Conservation (phyloP, 805 yeast species). For the Metschnikowia anglica region DNA sequence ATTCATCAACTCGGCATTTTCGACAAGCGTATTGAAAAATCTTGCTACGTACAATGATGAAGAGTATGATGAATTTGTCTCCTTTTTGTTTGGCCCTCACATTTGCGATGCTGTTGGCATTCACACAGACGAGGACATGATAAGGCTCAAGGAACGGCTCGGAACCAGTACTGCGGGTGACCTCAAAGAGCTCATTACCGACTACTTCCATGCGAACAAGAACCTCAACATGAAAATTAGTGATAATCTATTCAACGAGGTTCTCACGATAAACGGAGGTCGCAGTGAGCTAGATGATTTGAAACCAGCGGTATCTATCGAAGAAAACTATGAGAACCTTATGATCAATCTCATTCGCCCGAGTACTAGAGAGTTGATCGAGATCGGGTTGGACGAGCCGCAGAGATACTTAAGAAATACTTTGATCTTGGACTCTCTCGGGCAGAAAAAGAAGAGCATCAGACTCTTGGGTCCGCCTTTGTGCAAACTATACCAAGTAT, state of each 20-base stretch:
- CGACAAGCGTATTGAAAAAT: slow-evolving; percentile 23
- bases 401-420: slow-evolving; percentile 24
- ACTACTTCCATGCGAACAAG: slow-evolving; percentile 19
- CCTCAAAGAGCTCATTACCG: slow-evolving; percentile 15
- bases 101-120: slow-evolving; percentile 8
- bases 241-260: slow-evolving; percentile 32
- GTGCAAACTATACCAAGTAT: slow-evolving; percentile 58
- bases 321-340: slow-evolving; percentile 40
- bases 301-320: slow-evolving; percentile 21
- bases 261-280: slow-evolving; percentile 33
- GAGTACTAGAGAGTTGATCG: slow-evolving; percentile 31
- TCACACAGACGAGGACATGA: slow-evolving; percentile 13
- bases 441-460: slow-evolving; percentile 2
- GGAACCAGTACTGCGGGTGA: neutral
- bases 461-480: slow-evolving; percentile 18
- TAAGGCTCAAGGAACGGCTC: slow-evolving; percentile 3
- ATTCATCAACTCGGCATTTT: slow-evolving; percentile 27
- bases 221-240: slow-evolving; percentile 24
- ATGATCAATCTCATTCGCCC: slow-evolving; percentile 42
- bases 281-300: slow-evolving; percentile 19
- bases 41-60: slow-evolving; percentile 6
- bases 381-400: slow-evolving; percentile 33
- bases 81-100: slow-evolving; percentile 13
- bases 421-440: slow-evolving; percentile 8
- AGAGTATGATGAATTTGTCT: slow-evolving; percentile 7